phyloP scores from a whole-genome alignment of 2,329 filamentous ascomycete species.

The Ophiosphaerella narmari region DNA sequence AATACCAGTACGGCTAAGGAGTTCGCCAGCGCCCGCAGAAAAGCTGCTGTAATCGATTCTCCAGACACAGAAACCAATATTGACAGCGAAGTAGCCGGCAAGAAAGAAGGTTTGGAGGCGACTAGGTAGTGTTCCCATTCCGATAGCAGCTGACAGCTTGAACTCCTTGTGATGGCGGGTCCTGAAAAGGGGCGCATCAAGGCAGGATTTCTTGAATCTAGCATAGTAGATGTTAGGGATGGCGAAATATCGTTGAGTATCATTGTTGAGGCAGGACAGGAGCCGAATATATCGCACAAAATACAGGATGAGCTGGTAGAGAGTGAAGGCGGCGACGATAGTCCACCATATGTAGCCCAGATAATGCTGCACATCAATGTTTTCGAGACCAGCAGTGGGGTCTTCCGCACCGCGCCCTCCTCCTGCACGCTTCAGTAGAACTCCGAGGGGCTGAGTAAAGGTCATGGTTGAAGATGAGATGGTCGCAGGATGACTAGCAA shows the following conservation, averaged over 20 bases:
- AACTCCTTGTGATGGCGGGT: slow-evolving; percentile 58
- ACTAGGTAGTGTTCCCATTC: slow-evolving; percentile 55
- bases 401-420: slow-evolving; percentile 28
- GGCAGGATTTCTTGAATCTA: slow-evolving; percentile 52
- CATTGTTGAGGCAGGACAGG: slow-evolving; percentile 76
- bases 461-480: slow-evolving; percentile 27
- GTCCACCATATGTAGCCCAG: slow-evolving; percentile 59
- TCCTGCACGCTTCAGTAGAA: slow-evolving; percentile 29
- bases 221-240: slow-evolving; percentile 59
- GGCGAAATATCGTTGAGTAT: slow-evolving; percentile 79
- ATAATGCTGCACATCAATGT: slow-evolving; percentile 43
- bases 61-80: slow-evolving; percentile 53
- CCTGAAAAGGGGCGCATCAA: slow-evolving; percentile 54
- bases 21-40: slow-evolving; percentile 71
- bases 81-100: slow-evolving; percentile 54
- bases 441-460: slow-evolving; percentile 20
- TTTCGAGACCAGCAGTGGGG: slow-evolving; percentile 34
- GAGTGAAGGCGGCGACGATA: slow-evolving; percentile 65
- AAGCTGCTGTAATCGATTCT: slow-evolving; percentile 68
- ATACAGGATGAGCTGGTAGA: slow-evolving; percentile 68
- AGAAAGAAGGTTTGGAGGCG: slow-evolving; percentile 55
- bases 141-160: slow-evolving; percentile 55
- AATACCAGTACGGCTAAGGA: slow-evolving; percentile 70
- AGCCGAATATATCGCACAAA: slow-evolving; percentile 72
- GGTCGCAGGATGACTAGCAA: slow-evolving; percentile 22